Evolutionary conservation across 2,329 filamentous ascomycete species (phyloP).

Genomic region (Podosphaera leucotricha): DNA sequence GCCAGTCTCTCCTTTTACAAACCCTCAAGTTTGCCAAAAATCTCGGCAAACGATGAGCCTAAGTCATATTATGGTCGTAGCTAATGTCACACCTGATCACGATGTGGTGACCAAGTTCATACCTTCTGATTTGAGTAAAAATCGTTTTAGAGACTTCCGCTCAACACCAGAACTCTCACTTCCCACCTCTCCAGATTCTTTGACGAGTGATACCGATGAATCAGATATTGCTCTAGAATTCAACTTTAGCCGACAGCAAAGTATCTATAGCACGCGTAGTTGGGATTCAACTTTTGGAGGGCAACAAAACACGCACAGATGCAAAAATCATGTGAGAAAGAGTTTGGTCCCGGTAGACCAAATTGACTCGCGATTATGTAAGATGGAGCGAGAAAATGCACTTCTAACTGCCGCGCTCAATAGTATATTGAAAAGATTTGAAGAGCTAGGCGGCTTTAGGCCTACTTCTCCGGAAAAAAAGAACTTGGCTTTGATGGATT

Average conservation of each 20-base stretch:
- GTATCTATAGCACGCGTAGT: neutral
- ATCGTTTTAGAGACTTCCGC: neutral
- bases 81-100: neutral
- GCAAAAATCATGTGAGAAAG: neutral
- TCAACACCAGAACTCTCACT: too few species aligned
- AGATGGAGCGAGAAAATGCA: constrained; percentile 11
- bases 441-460: constrained; percentile 3
- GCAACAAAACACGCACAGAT: neutral
- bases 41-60: neutral
- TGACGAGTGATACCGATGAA: neutral
- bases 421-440: constrained; percentile 7
- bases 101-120: neutral
- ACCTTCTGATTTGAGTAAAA: neutral
- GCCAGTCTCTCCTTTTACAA: neutral
- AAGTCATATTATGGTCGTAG: neutral
- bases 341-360: neutral
- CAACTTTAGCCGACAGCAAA: neutral
- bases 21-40: neutral
- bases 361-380: constrained; percentile 8
- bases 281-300: neutral
- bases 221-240: neutral
- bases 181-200: neutral
- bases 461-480: neutral
- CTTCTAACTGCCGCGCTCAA: constrained; percentile 7
- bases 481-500: neutral